Conservation (phyloP, 2,329 filamentous ascomycete species). For the Botrytis elliptica region DNA sequence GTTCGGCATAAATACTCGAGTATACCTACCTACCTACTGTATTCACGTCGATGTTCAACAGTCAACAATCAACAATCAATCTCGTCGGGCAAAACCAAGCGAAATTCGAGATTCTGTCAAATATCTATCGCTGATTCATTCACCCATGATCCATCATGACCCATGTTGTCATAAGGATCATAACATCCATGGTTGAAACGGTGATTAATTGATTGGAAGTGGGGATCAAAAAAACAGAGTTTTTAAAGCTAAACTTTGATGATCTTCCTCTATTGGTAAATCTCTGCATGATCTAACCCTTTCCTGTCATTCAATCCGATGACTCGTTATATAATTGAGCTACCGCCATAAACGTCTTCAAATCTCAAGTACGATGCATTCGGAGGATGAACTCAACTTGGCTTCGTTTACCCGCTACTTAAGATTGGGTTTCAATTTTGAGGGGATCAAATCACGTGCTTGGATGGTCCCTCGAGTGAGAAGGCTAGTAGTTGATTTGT, state of each 20-base stretch:
- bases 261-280: slow-evolving; percentile 21
- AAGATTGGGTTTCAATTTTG: not conserved
- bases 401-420: not conserved
- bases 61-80: not conserved
- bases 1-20: not conserved
- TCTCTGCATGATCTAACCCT: slow-evolving; percentile 7
- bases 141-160: not conserved
- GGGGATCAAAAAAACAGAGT: not conserved
- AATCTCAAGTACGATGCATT: not conserved
- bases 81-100: not conserved
- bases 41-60: not conserved
- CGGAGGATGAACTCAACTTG: not conserved
- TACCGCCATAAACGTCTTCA: not conserved
- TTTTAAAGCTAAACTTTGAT: slow-evolving; percentile 12
- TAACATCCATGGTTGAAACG: not conserved
- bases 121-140: not conserved
- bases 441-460: not conserved
- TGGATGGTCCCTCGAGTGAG: not conserved
- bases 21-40: not conserved
- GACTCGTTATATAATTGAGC: not conserved
- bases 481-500: not conserved
- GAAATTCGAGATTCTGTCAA: not conserved
- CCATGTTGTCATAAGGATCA: not conserved
- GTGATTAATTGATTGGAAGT: slow-evolving; percentile 10
- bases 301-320: not conserved